phyloP scores from a whole-genome alignment of 2,329 filamentous ascomycete species.

The Arthrobotrys pseudoclavata region DNA sequence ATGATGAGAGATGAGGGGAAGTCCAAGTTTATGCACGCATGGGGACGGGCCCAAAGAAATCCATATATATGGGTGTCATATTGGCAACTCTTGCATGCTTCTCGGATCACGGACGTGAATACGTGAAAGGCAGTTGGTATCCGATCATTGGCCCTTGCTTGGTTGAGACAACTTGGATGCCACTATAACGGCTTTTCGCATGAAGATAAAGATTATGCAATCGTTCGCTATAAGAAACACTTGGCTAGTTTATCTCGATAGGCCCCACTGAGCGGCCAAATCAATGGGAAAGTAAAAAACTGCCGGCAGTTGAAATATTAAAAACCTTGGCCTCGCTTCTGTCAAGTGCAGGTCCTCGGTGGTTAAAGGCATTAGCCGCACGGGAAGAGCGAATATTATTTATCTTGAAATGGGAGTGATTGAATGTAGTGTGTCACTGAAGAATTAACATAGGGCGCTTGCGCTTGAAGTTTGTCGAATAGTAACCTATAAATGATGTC shows the following conservation, averaged over 20 bases:
- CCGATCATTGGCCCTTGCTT: background rate
- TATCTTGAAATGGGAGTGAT: background rate
- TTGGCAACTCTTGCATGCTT: background rate
- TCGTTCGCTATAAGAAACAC: background rate
- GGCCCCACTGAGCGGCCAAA: background rate
- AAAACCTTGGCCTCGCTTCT: too few relatives aligned
- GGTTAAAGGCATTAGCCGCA: constrained; percentile 4
- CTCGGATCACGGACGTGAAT: background rate
- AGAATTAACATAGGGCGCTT: background rate
- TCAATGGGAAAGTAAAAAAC: background rate
- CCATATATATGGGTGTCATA: background rate
- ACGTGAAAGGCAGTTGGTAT: background rate
- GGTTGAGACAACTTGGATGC: background rate
- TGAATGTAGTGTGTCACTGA: background rate
- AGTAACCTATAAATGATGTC: background rate
- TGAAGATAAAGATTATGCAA: background rate
- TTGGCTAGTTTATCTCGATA: background rate
- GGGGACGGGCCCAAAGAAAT: background rate
- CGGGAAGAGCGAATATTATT: constrained; percentile 2
- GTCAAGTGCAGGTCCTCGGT: background rate
- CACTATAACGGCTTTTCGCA: background rate
- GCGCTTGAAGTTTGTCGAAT: constrained; percentile 3
- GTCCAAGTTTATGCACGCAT: background rate
- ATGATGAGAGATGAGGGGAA: background rate
- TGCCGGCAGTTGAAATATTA: background rate